Base-by-base conservation (phyloP, 495 filamentous ascomycete species). In the Penicillium coffeae region DNA sequence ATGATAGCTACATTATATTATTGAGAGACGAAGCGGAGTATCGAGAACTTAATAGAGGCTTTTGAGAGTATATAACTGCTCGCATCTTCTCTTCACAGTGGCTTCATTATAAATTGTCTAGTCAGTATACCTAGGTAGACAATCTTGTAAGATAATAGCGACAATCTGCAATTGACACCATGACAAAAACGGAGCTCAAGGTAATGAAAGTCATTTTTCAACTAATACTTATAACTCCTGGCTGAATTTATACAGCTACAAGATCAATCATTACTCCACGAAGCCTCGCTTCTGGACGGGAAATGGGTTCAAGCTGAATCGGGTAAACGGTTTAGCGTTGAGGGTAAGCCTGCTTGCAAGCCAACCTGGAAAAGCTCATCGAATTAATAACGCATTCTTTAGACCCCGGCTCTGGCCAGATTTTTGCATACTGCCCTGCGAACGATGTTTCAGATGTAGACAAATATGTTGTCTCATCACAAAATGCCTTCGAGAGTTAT, bases 251-350 rank as follows among this genome's bases (percentile, higher is more conserved):
- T n/a, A n/a, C 16, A 45, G 48, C n/a, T 50, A 10, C 20, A 50
- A n/a, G 48, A 50, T 7, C 21, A 8, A 8, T 38, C 40, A 3
- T 34, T 50, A 8, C 12, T 50, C 9, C 48, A 50, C 30, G 48
- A 50, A 22, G 41, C 40, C 14, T 50, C 48, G 3, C 13, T 50
- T 32, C 34, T 50, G 7, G 15, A 50, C 38, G 48, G 48, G 5
- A 7, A 50, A 50, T 50, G 48, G 48, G 40, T 45, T 8, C 32
- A 43, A 18, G 21, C 48, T 10, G 32, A 33, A 16, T 39, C 40
- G 12, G 33, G 48, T 21, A 18, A 50, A 34, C 42, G 32, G 8
- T 50, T 50, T 42, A 34, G 30, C 4, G 34, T 50, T 21, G 48
- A 50, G 44, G 48, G 48, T 45, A 10, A 13, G 46, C 32, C 15